Conservation (phyloP, 768 basidiomycete genomes). For the Hericium rajendrae region DNA sequence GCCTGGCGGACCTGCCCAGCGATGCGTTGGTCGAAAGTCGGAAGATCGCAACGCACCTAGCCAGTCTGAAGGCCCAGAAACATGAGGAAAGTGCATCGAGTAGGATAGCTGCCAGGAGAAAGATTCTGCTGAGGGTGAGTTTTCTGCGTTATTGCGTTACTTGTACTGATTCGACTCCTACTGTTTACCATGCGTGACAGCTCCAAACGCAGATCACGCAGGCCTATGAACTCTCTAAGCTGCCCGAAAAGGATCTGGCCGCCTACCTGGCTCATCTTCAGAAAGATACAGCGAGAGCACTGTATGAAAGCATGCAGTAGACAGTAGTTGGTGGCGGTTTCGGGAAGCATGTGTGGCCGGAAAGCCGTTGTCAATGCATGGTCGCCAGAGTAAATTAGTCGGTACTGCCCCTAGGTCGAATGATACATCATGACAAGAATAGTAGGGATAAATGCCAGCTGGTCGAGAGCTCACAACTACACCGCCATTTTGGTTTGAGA, state of each 20-base stretch:
- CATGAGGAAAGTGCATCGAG: constrained; percentile 55
- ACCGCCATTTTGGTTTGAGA: no score
- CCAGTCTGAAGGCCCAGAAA: constrained; percentile 43
- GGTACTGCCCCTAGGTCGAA: no score
- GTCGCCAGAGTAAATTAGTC: no score
- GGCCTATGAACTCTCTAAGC: constrained; percentile 58
- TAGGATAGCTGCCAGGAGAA: constrained; percentile 50
- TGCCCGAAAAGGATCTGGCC: constrained; percentile 62
- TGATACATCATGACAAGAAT: no score
- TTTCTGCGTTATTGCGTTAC: neutral
- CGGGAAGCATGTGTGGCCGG: no score
- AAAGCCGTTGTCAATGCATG: no score
- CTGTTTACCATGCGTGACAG: constrained; percentile 24
- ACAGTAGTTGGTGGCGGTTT: neutral
- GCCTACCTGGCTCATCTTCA: constrained; percentile 62
- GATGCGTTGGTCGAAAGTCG: constrained; percentile 58
- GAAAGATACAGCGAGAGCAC: constrained; percentile 53
- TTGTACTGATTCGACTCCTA: neutral
- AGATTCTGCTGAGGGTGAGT: constrained; percentile 57
- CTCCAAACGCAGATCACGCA: constrained; percentile 68
- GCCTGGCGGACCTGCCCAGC: constrained; percentile 74
- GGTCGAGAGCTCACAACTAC: no score
- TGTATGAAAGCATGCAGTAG: constrained; percentile 27
- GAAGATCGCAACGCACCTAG: constrained; percentile 50
- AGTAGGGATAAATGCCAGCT: no score